Evolutionary conservation across 2,329 filamentous ascomycete species (phyloP), one percentile per base, ranked within the genome.

Genomic region (Ophiosphaerella herpotricha): DNA sequence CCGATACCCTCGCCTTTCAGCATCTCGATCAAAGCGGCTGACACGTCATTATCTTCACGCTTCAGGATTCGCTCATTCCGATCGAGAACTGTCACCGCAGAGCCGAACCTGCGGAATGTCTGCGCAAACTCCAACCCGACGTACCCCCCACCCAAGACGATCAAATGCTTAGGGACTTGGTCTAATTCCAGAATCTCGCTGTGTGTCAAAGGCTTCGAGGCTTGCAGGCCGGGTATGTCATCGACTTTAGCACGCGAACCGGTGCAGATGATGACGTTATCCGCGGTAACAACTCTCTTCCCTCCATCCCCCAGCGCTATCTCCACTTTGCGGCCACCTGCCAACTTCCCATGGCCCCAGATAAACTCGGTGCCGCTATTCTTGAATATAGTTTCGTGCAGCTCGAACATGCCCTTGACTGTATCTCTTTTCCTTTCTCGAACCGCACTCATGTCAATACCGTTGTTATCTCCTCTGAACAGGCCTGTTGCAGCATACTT

Each of bases 101-200:
- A 42, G 1, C 52, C 54, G 24, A 60, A 49, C 9, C 51, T 46
- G 7, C 46, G 41, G 29, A 50, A 46, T 3, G 51, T 44, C 37
- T 60, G 57, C 5, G 54, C 57, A 42, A 57, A 57, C 26, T 60
- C 57, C 13, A 60, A 40, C 3, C 50, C 55, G 29, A 51, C 33
- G 39, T 58, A 58, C 12, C 55, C 52, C 21, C 54, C 54, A 32
- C 54, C 54, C 13, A 55, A 39, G 16, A 60, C 49, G 26, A 60
- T 14, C 9, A 60, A 39, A 52, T 57, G 51, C 36, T 42, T 35
- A 2, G 43, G 53, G 23, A 56, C 45, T 21, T 46, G 18, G 14
- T 48, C 31, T 13, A 55, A 31, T 26, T 55, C 52, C n/a, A 55
- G 45, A 9, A 51, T 24, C 38, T 56, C 52, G 23, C 56, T 45